These are phyloP conservation scores for Emiliania huxleyi DNA, from an alignment of 78 protist species.

Conservation along the genomic window DNA sequence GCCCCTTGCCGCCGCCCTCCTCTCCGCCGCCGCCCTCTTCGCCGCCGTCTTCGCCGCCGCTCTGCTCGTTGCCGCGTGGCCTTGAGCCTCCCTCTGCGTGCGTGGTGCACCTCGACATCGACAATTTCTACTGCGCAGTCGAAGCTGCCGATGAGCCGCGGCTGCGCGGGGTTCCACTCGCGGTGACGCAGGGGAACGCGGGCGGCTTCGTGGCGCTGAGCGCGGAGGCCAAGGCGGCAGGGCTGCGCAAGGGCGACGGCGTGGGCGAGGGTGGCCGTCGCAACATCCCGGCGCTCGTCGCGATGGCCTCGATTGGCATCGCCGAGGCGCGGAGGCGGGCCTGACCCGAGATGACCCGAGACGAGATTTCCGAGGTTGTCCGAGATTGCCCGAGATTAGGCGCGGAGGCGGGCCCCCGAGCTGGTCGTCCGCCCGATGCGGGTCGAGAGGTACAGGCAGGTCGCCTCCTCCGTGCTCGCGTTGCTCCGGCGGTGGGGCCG, in stretches of 20 bases:
- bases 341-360: no score
- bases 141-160: not conserved
- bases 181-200: not conserved
- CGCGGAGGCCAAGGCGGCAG: not conserved
- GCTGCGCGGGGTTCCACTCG: not conserved
- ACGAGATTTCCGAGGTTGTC: no score
- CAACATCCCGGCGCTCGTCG: not conserved
- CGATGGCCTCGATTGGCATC: not conserved
- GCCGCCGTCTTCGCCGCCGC: not conserved
- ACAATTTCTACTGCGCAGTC: not conserved
- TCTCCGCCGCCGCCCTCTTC: not conserved
- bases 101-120: not conserved
- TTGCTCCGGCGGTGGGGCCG: not conserved
- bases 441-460: not conserved
- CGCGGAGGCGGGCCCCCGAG: not conserved
- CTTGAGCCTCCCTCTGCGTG: no score
- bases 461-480: not conserved
- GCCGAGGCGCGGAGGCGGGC: not conserved
- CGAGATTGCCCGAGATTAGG: not conserved
- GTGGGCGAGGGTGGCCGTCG: not conserved
- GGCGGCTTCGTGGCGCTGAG: constrained; percentile 1
- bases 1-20: no score
- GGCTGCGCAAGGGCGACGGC: constrained; percentile 13
- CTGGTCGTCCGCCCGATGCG: not conserved
- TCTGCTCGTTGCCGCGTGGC: not conserved